Evolutionary conservation across 129 eudicot species (phyloP).

Genomic region (Smallanthus sonchifolius): DNA sequence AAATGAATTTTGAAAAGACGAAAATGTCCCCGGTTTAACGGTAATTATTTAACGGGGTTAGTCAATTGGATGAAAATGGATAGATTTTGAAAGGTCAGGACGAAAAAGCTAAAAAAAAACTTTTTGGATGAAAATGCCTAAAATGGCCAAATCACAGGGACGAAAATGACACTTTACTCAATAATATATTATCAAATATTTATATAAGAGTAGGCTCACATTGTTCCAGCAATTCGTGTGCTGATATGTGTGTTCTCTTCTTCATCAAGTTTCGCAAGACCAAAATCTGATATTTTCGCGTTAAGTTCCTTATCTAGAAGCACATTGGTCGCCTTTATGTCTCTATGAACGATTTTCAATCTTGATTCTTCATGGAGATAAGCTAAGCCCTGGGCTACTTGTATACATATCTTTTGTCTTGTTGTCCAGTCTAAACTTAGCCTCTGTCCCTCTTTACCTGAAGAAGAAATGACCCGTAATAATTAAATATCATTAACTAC

Average conservation of each 20-base stretch:
- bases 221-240: conserved; percentile 43
- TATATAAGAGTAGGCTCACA: conserved; percentile 21
- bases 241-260: conserved; percentile 44
- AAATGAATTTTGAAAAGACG: too few species aligned
- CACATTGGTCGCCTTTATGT: conserved; percentile 41
- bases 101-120: too few species aligned
- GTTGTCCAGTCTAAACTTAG: conserved; percentile 32
- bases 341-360: conserved; percentile 42
- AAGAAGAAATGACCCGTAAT: neutral
- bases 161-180: too few species aligned
- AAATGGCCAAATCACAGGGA: too few species aligned
- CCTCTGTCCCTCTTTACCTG: conserved; percentile 26
- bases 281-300: conserved; percentile 42
- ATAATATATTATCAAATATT: neutral
- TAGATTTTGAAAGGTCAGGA: too few species aligned
- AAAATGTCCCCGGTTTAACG: too few species aligned
- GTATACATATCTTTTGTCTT: conserved; percentile 39
- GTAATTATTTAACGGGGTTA: too few species aligned
- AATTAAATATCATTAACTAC: neutral
- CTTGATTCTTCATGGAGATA: conserved; percentile 41
- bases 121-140: too few species aligned
- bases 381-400: conserved; percentile 34
- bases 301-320: conserved; percentile 47
- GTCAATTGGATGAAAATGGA: too few species aligned
- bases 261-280: conserved; percentile 44